A percentile compares a stretch with the other conserved stretches of the same genome.
phyloP scores from a whole-genome alignment of 75 land plant species.

The Pinus taeda region DNA sequence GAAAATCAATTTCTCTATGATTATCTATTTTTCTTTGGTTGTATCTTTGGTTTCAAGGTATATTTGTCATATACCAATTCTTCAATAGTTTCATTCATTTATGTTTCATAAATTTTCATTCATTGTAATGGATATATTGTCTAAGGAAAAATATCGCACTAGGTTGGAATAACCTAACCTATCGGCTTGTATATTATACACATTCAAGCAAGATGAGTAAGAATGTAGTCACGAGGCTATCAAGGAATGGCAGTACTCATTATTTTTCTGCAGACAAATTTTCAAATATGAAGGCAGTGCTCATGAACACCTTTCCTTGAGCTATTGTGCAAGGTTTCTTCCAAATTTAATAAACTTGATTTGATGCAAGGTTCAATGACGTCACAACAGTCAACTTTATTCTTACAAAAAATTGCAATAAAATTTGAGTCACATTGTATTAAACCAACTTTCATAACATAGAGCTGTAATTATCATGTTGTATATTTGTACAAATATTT shows the following conservation, averaged over 20 bases:
- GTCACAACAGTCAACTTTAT: slow-evolving; percentile 2
- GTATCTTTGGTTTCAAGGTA: background rate
- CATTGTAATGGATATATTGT: background rate
- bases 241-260: background rate
- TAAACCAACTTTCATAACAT: background rate
- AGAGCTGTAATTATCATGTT: background rate
- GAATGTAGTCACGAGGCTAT: background rate
- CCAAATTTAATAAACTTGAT: background rate
- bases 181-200: background rate
- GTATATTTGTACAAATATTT: slow-evolving; percentile 8
- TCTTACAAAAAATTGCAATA: slow-evolving; percentile 4
- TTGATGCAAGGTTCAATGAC: slow-evolving; percentile 8
- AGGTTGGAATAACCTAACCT: slow-evolving; percentile 7
- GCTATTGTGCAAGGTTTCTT: background rate
- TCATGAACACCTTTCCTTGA: background rate
- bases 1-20: background rate
- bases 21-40: background rate
- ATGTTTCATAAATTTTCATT: background rate
- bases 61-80: background rate
- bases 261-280: background rate
- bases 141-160: background rate
- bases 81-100: background rate
- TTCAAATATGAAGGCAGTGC: background rate
- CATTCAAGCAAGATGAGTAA: background rate
- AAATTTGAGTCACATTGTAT: background rate